Percentiles rank a stretch among this genome's conserved stretches.
These are phyloP conservation scores for Leucocoprinus leucothites DNA, from an alignment of 768 basidiomycete genomes.

Conservation along the genomic window DNA sequence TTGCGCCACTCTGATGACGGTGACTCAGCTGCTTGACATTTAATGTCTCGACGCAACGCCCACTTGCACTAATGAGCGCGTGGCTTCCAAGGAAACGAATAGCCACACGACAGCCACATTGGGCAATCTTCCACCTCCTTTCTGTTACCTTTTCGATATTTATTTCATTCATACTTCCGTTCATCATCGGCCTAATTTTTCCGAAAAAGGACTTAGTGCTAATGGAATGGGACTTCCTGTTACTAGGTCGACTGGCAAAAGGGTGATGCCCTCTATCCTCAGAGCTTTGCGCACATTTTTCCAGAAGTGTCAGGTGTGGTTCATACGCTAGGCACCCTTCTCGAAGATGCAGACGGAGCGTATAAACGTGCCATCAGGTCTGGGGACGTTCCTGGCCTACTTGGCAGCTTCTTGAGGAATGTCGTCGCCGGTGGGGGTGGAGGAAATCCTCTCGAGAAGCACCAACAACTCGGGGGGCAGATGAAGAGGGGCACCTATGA, in stretches of 20 bases:
- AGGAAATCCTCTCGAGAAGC: conserved; percentile 62
- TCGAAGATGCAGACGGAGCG: conserved; percentile 56
- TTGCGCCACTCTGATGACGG: background rate
- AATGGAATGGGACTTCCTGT: conserved; percentile 1
- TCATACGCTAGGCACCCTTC: conserved; percentile 88
- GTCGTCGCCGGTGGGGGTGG: conserved; percentile 30
- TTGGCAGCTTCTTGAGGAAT: conserved; percentile 37
- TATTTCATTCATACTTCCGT: conserved; percentile 5
- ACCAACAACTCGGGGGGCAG: conserved; percentile 14
- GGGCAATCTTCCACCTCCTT: background rate
- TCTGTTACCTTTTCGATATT: background rate
- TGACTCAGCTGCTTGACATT: background rate
- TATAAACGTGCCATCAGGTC: conserved; percentile 77
- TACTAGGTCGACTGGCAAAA: conserved; percentile 82
- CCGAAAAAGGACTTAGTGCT: background rate
- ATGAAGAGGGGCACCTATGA: conserved; percentile 59
- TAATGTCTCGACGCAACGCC: background rate
- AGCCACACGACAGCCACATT: background rate
- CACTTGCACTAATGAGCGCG: background rate
- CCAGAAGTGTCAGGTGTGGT: conserved; percentile 74
- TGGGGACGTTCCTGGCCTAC: conserved; percentile 51
- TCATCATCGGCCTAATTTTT: background rate
- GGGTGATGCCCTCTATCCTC: conserved; percentile 78
- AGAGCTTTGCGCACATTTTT: conserved; percentile 68
- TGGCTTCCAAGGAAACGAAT: background rate